Evolutionary conservation across 352 stramenopile genomes (phyloP).

Genomic region (Albugo laibachii): DNA sequence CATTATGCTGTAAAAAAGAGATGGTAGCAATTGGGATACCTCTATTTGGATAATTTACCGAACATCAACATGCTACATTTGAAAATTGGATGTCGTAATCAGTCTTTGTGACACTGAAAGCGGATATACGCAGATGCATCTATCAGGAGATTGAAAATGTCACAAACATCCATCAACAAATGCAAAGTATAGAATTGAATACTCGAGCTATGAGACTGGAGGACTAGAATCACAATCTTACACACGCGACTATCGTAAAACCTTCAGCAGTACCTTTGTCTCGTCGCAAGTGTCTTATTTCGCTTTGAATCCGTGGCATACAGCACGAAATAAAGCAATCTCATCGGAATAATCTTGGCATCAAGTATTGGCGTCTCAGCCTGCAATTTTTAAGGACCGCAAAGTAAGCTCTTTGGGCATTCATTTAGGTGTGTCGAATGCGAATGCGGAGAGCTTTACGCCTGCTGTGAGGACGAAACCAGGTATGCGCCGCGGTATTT

Average conservation of each 20-base stretch:
- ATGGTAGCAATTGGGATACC: slow-evolving; percentile 38
- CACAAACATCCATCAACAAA: slow-evolving; percentile 21
- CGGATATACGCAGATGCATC: slow-evolving; percentile 45
- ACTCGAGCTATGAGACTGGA: slow-evolving; percentile 16
- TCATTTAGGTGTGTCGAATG: no score
- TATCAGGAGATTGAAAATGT: slow-evolving; percentile 82
- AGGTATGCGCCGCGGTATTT: no score
- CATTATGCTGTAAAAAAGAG: background rate
- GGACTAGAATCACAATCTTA: slow-evolving; percentile 26
- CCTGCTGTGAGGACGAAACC: no score
- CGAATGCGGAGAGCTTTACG: no score
- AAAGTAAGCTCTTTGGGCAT: no score
- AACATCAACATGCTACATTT: slow-evolving; percentile 70
- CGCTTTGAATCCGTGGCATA: no score
- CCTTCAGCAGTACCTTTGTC: slow-evolving; percentile 44
- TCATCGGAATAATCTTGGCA: no score
- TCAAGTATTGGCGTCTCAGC: no score
- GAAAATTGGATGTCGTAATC: slow-evolving; percentile 29
- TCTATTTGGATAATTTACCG: slow-evolving; percentile 76
- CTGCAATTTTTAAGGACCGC: no score
- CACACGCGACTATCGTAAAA: slow-evolving; percentile 47
- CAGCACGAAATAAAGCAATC: no score
- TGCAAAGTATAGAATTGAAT: no score
- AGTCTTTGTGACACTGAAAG: slow-evolving; percentile 39
- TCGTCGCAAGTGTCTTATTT: slow-evolving; percentile 52